Evolutionary conservation across 306 rosid species (phyloP).

Genomic region (Sicyos edulis): DNA sequence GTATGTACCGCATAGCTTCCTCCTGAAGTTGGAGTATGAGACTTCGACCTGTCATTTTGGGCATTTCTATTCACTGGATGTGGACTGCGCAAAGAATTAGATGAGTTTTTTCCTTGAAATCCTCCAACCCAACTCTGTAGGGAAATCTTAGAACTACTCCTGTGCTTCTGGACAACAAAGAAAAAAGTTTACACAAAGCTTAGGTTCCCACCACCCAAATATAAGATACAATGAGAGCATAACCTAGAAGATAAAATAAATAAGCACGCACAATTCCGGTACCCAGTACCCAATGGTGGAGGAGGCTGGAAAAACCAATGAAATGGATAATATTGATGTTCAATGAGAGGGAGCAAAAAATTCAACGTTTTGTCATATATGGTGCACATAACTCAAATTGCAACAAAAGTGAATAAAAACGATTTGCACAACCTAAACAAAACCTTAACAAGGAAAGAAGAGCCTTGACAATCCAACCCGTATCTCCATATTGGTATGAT

Average conservation of each 20-base stretch:
- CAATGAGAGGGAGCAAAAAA: background rate
- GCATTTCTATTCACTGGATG: constrained; percentile 30
- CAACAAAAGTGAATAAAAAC: constrained; percentile 12
- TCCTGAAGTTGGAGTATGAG: constrained; percentile 41
- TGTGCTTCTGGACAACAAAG: constrained; percentile 60
- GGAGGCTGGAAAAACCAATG: constrained; percentile 8
- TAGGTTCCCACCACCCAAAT: background rate
- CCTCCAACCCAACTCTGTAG: constrained; percentile 87
- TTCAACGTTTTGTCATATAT: background rate
- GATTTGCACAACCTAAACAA: constrained; percentile 13
- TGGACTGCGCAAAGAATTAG: constrained; percentile 36
- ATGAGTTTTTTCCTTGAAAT: constrained; percentile 49
- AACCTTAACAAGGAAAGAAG: constrained; percentile 15
- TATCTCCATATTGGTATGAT: too few relatives aligned
- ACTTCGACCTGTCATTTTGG: constrained; percentile 38
- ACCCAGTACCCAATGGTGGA: background rate
- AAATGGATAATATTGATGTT: constrained; percentile 4
- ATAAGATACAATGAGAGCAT: background rate
- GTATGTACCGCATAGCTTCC: constrained; percentile 32
- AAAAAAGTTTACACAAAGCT: constrained; percentile 13
- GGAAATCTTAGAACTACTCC: constrained; percentile 75
- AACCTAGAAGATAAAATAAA: background rate
- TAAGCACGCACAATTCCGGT: background rate
- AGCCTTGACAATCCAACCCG: too few relatives aligned
- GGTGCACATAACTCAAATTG: constrained; percentile 4